These are phyloP conservation scores for Scheffersomyces cryptocercus DNA, from an alignment of 1,139 yeast species.

Conservation along the genomic window DNA sequence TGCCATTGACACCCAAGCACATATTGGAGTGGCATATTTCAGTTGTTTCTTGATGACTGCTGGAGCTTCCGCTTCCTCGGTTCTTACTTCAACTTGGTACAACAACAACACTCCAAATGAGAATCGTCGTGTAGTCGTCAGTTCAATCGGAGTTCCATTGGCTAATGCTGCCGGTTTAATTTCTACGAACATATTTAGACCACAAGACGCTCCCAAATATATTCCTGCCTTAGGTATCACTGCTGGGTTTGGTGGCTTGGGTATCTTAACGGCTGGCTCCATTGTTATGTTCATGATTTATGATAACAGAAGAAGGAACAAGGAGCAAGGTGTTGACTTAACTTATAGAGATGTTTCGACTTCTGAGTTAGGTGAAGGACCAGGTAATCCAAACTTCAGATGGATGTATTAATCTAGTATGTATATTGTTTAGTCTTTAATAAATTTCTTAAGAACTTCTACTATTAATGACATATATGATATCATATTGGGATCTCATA, in stretches of 20 bases:
- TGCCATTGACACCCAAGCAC: conserved; percentile 36
- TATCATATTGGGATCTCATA: too few relatives aligned
- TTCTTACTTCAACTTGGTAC: conserved; percentile 52
- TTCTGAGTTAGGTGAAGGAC: conserved; percentile 43
- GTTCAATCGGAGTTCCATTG: conserved; percentile 32
- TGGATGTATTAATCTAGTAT: conserved; percentile 40
- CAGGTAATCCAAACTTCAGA: conserved; percentile 45
- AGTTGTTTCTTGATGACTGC: conserved; percentile 34
- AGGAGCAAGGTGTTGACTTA: conserved; percentile 39
- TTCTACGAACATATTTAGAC: conserved; percentile 30
- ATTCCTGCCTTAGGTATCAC: conserved; percentile 33
- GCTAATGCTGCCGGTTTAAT: conserved; percentile 36
- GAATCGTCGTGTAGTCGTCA: conserved; percentile 30
- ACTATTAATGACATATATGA: too few relatives aligned
- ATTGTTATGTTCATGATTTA: conserved; percentile 31
- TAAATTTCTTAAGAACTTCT: too few relatives aligned
- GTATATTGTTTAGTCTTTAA: too few relatives aligned
- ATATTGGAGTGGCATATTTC: conserved; percentile 44
- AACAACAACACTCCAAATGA: conserved; percentile 52
- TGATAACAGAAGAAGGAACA: conserved; percentile 45
- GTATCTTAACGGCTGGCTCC: conserved; percentile 20
- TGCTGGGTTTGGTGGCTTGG: conserved; percentile 36
- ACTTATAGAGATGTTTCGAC: conserved; percentile 48
- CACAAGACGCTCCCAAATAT: conserved; percentile 32
- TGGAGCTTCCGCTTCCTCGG: conserved; percentile 36